A percentile compares a stretch with the other conserved stretches of the same genome.
Evolutionary conservation across 805 yeast genomes (phyloP).

Genomic region (Yamadazyma akitaensis): DNA sequence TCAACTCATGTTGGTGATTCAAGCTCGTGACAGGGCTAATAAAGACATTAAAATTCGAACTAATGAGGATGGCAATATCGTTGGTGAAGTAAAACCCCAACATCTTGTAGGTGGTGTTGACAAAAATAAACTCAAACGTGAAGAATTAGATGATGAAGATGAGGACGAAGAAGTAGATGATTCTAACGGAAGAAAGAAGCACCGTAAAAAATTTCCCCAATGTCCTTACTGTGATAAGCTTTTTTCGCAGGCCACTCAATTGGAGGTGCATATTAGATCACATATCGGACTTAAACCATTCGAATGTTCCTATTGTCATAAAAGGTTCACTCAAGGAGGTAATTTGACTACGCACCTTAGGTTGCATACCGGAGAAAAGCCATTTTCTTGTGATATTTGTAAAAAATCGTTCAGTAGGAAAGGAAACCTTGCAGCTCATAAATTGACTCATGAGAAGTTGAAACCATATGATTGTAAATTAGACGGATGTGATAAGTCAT

Average conservation of each 20-base stretch:
- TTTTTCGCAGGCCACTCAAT: conserved; percentile 86
- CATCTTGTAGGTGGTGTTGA: conserved; percentile 80
- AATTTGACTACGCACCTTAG: conserved; percentile 81
- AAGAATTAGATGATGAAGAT: conserved; percentile 8
- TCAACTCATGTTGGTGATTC: conserved; percentile 85
- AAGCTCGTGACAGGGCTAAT: conserved; percentile 78
- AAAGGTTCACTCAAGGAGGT: conserved; percentile 87
- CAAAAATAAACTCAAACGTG: conserved; percentile 41
- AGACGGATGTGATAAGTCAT: conserved; percentile 78
- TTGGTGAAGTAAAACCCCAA: conserved; percentile 42
- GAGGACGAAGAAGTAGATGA: conserved; percentile 8
- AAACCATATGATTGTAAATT: conserved; percentile 79
- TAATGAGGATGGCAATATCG: conserved; percentile 65
- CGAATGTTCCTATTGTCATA: conserved; percentile 73
- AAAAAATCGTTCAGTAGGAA: conserved; percentile 78
- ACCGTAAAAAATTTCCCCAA: conserved; percentile 53
- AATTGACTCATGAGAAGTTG: conserved; percentile 72
- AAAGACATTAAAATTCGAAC: conserved; percentile 50
- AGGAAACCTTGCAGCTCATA: conserved; percentile 89
- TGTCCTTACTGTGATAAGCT: conserved; percentile 76
- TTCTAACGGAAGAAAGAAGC: conserved; percentile 19
- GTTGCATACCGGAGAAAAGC: conserved; percentile 90
- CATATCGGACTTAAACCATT: conserved; percentile 87
- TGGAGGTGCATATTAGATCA: conserved; percentile 84
- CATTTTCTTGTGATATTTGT: conserved; percentile 77